Conservation (phyloP, 1,284 basidiomycete species). For the Cutaneotrichosporon cutaneum region DNA sequence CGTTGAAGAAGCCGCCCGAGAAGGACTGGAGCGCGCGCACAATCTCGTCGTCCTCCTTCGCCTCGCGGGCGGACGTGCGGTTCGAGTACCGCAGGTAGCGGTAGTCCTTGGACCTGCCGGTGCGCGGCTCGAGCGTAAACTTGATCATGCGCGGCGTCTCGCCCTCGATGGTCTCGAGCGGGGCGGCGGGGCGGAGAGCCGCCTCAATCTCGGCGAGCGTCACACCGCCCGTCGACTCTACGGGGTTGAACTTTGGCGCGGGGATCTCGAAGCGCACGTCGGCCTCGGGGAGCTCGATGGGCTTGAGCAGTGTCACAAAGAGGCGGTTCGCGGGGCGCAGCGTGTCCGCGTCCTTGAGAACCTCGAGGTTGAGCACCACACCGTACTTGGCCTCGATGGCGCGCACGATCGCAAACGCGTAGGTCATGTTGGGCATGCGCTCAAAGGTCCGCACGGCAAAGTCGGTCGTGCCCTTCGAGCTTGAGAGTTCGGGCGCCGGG, state of each 20-base stretch:
- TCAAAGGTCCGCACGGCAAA: constrained; percentile 27
- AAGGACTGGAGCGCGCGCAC: constrained; percentile 29
- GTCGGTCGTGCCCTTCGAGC: constrained; percentile 24
- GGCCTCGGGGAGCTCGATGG: constrained; percentile 28
- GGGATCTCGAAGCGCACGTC: constrained; percentile 35
- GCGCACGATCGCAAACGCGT: constrained; percentile 35
- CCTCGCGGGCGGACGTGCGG: constrained; percentile 5
- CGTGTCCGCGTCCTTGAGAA: constrained; percentile 33
- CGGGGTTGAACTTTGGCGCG: constrained; percentile 17
- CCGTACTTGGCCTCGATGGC: constrained; percentile 37
- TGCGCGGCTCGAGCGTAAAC: constrained; percentile 25
- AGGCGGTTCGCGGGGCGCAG: constrained; percentile 19
- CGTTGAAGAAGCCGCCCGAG: constrained; percentile 37
- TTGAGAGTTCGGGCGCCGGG: constrained; percentile 31
- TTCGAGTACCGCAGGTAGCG: background rate
- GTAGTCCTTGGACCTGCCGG: background rate
- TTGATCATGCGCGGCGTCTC: constrained; percentile 14
- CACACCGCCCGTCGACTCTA: constrained; percentile 4
- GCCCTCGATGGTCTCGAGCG: background rate
- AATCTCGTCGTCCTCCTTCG: constrained; percentile 30
- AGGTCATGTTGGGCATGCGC: constrained; percentile 24
- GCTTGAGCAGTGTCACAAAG: constrained; percentile 30
- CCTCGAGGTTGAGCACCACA: constrained; percentile 25
- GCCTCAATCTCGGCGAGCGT: constrained; percentile 11
- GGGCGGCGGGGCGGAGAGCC: constrained; percentile 1